Base-by-base conservation (phyloP, 129 eudicot species). In the Oenanthe sinensis region DNA sequence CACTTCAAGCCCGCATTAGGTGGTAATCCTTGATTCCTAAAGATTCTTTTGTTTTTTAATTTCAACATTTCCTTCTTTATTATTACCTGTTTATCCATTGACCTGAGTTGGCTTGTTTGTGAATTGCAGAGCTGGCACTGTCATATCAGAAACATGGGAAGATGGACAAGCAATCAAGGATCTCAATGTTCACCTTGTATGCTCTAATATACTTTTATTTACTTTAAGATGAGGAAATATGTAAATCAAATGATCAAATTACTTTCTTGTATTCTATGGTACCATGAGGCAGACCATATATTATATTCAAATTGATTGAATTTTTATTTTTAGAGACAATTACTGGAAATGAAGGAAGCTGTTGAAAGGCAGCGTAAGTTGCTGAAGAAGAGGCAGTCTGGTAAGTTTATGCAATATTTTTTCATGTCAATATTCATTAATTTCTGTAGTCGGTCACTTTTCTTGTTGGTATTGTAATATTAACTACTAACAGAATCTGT, bases 71-170 rank as follows among this genome's bases (percentile, higher is more conserved):
- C 50, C 6, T 40, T 30, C 42, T 67, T 70, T 63, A 28, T 55
- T 20, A 45, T 11, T 6, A 36, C 48, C 75, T 40, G 75, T 71
- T 71, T 22, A 8, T 42, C 28, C 4, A 3, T 43, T 44, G 36
- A 20, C 42, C 60, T 74, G 17, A 74, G 40, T 46, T 45, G 42
- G 40, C 55, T 45, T 74, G 42, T 46, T 37, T 17, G 47, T 68
- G 70, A 87, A 74, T 75, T 86, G 72, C 86, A 95, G 99, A 85
- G 96, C 97, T 83, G 99, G 99, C 78, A 92, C 96, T 42, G 87
- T 95, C 82, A 90, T 95, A 84, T 95, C 99, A n/a, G 99, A 95
- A 88, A 90, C 99, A 67, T 95, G 99, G 99, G 99, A 95, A 85
- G 99, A 95, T 84, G 99, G 99, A 74, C 97, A 90, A 87, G 92